phyloP scores from a whole-genome alignment of 345 rosid species.

The sweet orange (Citrus sinensis) region DNA sequence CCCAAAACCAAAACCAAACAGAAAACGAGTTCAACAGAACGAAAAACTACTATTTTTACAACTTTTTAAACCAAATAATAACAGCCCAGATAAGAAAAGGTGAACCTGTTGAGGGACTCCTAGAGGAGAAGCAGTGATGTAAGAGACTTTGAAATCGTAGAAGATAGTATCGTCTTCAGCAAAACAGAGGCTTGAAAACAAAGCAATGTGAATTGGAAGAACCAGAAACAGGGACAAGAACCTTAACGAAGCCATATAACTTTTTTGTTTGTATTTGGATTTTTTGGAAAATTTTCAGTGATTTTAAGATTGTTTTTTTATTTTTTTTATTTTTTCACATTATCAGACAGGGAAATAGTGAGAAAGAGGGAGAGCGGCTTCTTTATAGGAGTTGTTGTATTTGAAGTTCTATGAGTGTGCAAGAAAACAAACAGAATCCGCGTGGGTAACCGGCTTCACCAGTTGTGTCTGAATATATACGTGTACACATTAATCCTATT shows the following conservation, averaged over 20 bases:
- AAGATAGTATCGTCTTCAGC: slow-evolving; percentile 62
- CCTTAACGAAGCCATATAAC: slow-evolving; percentile 23
- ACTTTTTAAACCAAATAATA: neutral
- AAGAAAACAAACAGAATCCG: neutral
- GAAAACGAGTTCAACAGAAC: too few relatives aligned
- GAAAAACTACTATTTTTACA: neutral
- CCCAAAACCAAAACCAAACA: neutral
- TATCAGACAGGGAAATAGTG: neutral
- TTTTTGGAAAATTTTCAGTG: neutral
- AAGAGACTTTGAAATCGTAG: slow-evolving; percentile 56
- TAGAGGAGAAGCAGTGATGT: slow-evolving; percentile 74
- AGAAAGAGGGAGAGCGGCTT: neutral
- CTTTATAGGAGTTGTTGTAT: neutral
- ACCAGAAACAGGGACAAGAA: slow-evolving; percentile 10
- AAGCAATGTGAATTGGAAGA: slow-evolving; percentile 32
- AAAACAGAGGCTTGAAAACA: slow-evolving; percentile 38
- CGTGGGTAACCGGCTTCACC: neutral
- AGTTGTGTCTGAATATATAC: neutral
- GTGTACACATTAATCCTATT: too few relatives aligned
- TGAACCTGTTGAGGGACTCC: slow-evolving; percentile 86
- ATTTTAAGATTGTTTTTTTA: neutral
- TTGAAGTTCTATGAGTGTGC: neutral
- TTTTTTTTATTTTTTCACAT: neutral
- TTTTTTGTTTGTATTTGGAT: neutral
- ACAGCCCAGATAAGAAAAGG: neutral